Evolutionary conservation across 2,329 filamentous ascomycete genomes (phyloP).

Genomic region (Talaromyces sp.): DNA sequence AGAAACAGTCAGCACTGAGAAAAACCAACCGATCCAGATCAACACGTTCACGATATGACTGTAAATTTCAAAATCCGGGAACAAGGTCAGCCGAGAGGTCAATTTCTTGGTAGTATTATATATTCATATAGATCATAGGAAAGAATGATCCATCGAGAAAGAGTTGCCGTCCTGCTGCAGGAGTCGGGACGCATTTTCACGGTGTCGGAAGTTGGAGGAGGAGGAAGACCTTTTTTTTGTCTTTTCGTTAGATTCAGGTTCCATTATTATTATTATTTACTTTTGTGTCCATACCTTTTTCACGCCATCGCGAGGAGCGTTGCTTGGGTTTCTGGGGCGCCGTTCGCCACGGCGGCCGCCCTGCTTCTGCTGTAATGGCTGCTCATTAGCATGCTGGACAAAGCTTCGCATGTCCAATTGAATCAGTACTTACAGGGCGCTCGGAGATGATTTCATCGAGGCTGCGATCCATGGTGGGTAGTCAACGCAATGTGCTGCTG

Average conservation of each 20-base stretch:
- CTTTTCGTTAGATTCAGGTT: conserved; percentile 12
- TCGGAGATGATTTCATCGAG: conserved; percentile 61
- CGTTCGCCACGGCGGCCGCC: conserved; percentile 29
- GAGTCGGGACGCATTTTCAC: conserved; percentile 23
- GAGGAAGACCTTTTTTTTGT: conserved; percentile 37
- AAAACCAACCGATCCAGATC: conserved; percentile 41
- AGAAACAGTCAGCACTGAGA: conserved; percentile 3
- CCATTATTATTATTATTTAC: neutral
- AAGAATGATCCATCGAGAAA: conserved; percentile 14
- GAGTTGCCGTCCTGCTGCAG: conserved; percentile 4
- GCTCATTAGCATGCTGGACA: too few species aligned
- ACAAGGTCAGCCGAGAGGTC: conserved; percentile 42
- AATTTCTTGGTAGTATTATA: conserved; percentile 14
- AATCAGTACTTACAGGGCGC: conserved; percentile 46
- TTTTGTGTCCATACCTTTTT: conserved; percentile 66
- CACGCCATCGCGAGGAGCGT: conserved; percentile 73
- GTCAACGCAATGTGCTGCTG: neutral
- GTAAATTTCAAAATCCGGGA: conserved; percentile 30
- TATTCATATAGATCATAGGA: conserved; percentile 18
- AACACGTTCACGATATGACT: conserved; percentile 42
- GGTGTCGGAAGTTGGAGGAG: conserved; percentile 31
- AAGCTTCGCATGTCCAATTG: neutral
- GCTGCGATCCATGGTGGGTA: conserved; percentile 53
- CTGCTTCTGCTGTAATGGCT: conserved; percentile 12
- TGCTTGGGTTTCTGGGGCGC: conserved; percentile 38